These are phyloP conservation scores for Candida orba DNA, from an alignment of 805 yeast species.

Conservation along the genomic window DNA sequence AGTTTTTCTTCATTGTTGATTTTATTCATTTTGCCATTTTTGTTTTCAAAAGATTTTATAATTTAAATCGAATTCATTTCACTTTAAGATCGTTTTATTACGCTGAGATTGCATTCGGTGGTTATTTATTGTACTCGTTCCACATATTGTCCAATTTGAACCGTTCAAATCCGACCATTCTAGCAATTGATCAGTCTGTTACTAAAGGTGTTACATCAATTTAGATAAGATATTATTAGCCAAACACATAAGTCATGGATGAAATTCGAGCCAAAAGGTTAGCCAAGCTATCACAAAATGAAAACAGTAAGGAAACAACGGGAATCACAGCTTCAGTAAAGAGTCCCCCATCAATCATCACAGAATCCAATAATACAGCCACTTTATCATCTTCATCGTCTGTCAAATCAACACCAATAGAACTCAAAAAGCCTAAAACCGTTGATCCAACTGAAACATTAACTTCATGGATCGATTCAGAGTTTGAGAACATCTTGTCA, in stretches of 20 bases:
- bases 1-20: too few relatives aligned
- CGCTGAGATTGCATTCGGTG: too few relatives aligned
- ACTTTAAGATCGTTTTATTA: too few relatives aligned
- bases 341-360: background rate
- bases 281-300: constrained; percentile 12
- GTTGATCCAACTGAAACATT: constrained; percentile 1
- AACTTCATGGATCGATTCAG: constrained; percentile 7
- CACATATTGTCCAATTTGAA: too few relatives aligned
- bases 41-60: too few relatives aligned
- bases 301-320: background rate
- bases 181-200: too few relatives aligned
- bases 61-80: too few relatives aligned
- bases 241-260: constrained; percentile 11
- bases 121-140: too few relatives aligned
- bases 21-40: too few relatives aligned
- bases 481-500: constrained; percentile 12
- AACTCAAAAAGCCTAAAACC: constrained; percentile 1
- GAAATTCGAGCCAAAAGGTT: constrained; percentile 32
- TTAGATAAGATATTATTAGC: background rate
- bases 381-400: background rate
- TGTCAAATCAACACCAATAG: background rate
- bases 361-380: background rate
- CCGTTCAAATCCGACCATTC: too few relatives aligned
- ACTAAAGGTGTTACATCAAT: background rate
- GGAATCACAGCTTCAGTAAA: background rate